Evolutionary conservation across 441 rosid genomes (phyloP).

Genomic region (Brassica hybrid): DNA sequence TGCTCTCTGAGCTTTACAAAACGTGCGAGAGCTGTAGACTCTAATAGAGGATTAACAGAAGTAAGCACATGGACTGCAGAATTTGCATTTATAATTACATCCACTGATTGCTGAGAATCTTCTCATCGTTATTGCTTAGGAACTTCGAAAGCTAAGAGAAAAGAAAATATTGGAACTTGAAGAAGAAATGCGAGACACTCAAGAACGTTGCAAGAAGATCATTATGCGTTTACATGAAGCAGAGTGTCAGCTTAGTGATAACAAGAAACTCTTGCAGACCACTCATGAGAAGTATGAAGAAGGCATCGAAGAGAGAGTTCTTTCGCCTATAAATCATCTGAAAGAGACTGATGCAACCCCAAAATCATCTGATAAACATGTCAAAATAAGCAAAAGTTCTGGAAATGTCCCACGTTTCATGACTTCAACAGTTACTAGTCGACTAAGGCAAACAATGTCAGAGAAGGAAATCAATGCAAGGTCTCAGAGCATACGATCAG

Average conservation of each 20-base stretch:
- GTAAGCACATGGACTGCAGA: conserved; percentile 42
- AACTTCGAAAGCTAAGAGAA: conserved; percentile 58
- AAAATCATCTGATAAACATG: conserved; percentile 37
- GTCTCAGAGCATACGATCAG: conserved; percentile 46
- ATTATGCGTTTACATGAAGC: conserved; percentile 54
- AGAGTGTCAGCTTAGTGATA: conserved; percentile 58
- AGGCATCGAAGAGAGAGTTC: conserved; percentile 34
- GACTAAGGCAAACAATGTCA: conserved; percentile 65
- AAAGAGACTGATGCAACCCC: conserved; percentile 47
- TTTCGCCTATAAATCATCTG: conserved; percentile 38
- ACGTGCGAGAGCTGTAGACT: conserved; percentile 82
- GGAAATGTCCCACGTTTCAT: conserved; percentile 71
- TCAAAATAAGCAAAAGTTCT: conserved; percentile 35
- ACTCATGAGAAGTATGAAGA: conserved; percentile 45
- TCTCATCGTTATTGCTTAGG: conserved; percentile 47
- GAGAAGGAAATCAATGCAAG: conserved; percentile 57
- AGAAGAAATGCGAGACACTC: conserved; percentile 62
- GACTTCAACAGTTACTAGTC: conserved; percentile 85
- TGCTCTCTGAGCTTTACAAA: conserved; percentile 84
- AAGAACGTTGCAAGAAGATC: conserved; percentile 55
- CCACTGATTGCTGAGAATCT: conserved; percentile 30
- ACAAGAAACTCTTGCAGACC: conserved; percentile 55
- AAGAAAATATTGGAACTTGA: conserved; percentile 62
- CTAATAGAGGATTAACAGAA: conserved; percentile 59
- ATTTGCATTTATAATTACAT: not conserved